Evolutionary conservation across 2,329 filamentous ascomycete species (phyloP).

Genomic region (Epicoccum nigrum): DNA sequence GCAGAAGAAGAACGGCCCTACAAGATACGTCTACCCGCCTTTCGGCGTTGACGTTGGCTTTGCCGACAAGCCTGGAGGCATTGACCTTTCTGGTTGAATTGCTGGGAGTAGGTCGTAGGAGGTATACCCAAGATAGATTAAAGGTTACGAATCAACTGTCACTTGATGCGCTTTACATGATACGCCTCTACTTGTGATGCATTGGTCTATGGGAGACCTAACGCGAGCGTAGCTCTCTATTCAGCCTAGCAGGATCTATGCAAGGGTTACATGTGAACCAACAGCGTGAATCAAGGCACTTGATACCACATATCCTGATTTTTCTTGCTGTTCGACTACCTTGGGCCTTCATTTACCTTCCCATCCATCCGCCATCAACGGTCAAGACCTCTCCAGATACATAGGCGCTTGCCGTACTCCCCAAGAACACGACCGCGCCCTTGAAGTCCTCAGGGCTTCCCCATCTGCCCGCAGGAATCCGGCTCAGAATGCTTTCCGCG

Average conservation of each 20-base stretch:
- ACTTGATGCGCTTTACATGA: no score
- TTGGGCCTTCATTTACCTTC: constrained; percentile 59
- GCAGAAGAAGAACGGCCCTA: constrained; percentile 55
- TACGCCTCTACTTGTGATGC: no score
- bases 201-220: no score
- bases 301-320: no score
- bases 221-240: background rate
- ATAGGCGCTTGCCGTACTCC: constrained; percentile 77
- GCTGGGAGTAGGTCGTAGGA: constrained; percentile 6
- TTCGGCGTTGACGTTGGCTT: constrained; percentile 58
- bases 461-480: constrained; percentile 87
- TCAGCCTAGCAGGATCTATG: no score
- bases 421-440: constrained; percentile 78
- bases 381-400: constrained; percentile 81
- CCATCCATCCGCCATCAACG: constrained; percentile 95
- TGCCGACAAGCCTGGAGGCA: constrained; percentile 53
- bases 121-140: constrained; percentile 20
- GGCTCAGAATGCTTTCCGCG: constrained; percentile 73
- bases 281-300: no score
- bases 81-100: constrained; percentile 44
- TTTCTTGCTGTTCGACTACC: no score
- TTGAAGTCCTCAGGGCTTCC: constrained; percentile 86
- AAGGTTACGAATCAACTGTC: background rate
- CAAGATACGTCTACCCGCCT: constrained; percentile 56
- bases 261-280: no score